Base-by-base conservation (phyloP, 176 grass and related monocot species). In the Eleusine indica region DNA sequence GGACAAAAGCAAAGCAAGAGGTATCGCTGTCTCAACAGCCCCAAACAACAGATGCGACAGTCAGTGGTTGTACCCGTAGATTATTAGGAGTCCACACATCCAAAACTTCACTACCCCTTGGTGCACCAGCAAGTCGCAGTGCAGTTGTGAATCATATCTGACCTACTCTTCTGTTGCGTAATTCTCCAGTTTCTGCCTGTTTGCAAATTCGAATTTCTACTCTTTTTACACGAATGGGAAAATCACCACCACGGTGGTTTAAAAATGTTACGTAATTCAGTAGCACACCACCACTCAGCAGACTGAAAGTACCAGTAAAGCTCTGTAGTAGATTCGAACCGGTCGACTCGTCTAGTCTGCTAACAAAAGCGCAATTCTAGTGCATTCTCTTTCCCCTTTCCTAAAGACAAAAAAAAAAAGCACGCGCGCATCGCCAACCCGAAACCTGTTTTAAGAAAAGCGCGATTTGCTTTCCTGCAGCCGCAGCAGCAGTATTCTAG, bases 1-100 rank as follows among this genome's bases (percentile, higher is more conserved):
- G 79, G 79, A 79, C 84, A 74, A 74, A 86, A 19, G 84, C 21
- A 82, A 47, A 10, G 83, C 22, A 66, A 82, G 74, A 77, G 79
- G 6, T 70, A 67, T 62, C 83, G 10, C 67, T 62, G 75, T 78
- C 51, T 62, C 39, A 39, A 71, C 79, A 42, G 58, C 66, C 46
- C 53, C 21, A 9, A 53, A 57, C 5, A 54, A 75, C 76, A 60
- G 19, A 14, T 67, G 35, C 21, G n/a, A 51, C 72, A 77, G 83
- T 77, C 56, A 12, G 28, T 60, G 66, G 18, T 40, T 60, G 66
- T 73, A 25, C 35, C 77, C 22, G 77, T 85, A 63, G 82, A 56
- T 28, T 42, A 76, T 16, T 68, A 53, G 22, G 44, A 19, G 74
- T n/a, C 22, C 57, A 60, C 22, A 82, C 38, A 72, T 66, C 35